Evolutionary conservation across 805 yeast genomes (phyloP).

Genomic region (Cyberlindnera amylophila): DNA sequence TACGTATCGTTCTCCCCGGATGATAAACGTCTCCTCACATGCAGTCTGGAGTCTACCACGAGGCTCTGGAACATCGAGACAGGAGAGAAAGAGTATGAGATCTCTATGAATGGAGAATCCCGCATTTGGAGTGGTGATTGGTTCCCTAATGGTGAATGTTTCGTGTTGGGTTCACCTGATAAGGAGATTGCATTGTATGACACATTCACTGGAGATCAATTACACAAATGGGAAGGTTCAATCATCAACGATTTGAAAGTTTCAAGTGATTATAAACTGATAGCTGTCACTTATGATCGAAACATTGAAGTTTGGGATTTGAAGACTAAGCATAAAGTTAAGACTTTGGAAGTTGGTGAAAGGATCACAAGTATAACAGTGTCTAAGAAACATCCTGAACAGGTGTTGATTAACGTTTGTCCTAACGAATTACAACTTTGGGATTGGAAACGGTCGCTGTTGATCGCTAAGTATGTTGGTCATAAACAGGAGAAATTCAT

Average conservation of each 20-base stretch:
- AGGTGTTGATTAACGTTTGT: conserved; percentile 58
- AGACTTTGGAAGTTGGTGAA: conserved; percentile 49
- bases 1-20: conserved; percentile 75
- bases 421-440: conserved; percentile 80
- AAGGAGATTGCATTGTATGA: conserved; percentile 52
- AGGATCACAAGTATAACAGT: conserved; percentile 62
- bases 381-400: conserved; percentile 48
- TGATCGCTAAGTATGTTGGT: conserved; percentile 66
- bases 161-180: conserved; percentile 77
- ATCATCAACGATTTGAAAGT: conserved; percentile 69
- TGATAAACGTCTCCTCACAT: conserved; percentile 61
- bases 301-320: conserved; percentile 59
- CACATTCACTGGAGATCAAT: conserved; percentile 26
- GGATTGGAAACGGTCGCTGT: conserved; percentile 58
- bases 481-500: conserved; percentile 67
- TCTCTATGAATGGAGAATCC: conserved; percentile 24
- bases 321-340: conserved; percentile 35
- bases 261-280: conserved; percentile 58
- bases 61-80: conserved; percentile 61
- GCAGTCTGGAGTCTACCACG: conserved; percentile 68
- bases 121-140: conserved; percentile 65
- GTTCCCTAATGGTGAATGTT: conserved; percentile 51
- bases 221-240: conserved; percentile 32
- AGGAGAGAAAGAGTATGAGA: conserved; percentile 29
- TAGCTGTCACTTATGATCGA: conserved; percentile 62